Conservation (phyloP, 140 eudicot species). For the Anethum foeniculum region DNA sequence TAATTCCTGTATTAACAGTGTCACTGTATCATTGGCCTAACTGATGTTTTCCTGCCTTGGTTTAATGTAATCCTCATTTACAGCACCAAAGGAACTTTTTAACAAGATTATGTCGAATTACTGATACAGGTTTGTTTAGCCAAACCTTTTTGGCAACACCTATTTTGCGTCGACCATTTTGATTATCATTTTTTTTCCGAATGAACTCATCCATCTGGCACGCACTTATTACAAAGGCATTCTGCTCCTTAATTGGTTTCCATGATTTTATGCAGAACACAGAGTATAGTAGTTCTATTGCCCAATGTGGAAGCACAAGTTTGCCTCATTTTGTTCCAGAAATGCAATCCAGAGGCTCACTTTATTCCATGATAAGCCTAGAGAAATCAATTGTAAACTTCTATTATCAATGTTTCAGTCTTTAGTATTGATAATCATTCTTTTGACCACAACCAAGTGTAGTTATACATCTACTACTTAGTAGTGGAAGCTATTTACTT, state of each 20-base stretch:
- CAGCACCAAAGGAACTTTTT: slow-evolving; percentile 91
- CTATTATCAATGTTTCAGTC: background rate
- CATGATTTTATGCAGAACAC: slow-evolving; percentile 5
- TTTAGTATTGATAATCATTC: background rate
- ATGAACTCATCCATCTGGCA: background rate
- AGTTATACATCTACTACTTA: background rate
- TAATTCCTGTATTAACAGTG: background rate
- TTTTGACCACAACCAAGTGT: slow-evolving; percentile 4
- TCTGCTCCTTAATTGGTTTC: background rate
- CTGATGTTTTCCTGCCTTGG: slow-evolving; percentile 4
- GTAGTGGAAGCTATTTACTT: background rate
- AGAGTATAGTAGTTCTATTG: background rate
- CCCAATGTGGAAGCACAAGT: background rate
- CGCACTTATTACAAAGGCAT: background rate
- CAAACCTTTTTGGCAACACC: background rate
- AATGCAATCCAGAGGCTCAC: background rate
- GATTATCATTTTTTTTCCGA: background rate
- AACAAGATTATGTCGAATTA: slow-evolving; percentile 45
- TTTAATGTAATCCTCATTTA: slow-evolving; percentile 12
- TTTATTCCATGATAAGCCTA: background rate
- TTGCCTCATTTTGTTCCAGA: background rate
- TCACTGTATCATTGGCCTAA: slow-evolving; percentile 10
- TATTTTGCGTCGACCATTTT: background rate
- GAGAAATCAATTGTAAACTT: background rate
- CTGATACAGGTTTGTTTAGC: slow-evolving; percentile 27